Conservation (phyloP, 768 basidiomycete genomes). For the Lanmaoa pseudosensibilis region DNA sequence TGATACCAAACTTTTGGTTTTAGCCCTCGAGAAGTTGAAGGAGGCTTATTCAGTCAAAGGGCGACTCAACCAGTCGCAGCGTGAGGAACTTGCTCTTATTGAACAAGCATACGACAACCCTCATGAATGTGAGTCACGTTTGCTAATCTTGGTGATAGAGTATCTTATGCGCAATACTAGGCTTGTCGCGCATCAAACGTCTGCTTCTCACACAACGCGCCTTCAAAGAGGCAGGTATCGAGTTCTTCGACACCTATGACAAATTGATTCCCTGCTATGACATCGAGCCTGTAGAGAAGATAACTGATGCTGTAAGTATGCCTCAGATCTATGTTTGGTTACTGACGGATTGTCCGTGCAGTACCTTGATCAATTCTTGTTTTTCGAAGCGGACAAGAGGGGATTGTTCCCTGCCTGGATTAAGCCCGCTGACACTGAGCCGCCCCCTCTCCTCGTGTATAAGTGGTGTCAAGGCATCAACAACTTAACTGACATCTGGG, state of each 20-base stretch:
- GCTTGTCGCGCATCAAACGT: constrained; percentile 96
- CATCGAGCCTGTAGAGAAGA: constrained; percentile 99
- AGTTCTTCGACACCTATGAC: constrained; percentile 97
- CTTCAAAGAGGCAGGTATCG: constrained; percentile 97
- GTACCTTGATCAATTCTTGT: constrained; percentile 97
- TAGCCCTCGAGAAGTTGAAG: constrained; percentile 97
- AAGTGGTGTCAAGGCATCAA: constrained; percentile 99
- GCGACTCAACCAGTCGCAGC: constrained; percentile 95
- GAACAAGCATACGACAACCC: constrained; percentile 99
- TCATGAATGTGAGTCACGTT: constrained; percentile 74
- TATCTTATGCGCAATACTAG: constrained; percentile 35
- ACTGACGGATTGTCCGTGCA: constrained; percentile 31
- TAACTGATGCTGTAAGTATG: constrained; percentile 85
- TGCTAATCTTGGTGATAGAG: neutral
- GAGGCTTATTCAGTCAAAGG: constrained; percentile 99
- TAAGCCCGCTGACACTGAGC: constrained; percentile 97
- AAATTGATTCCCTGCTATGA: constrained; percentile 99
- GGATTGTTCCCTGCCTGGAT: constrained; percentile 99
- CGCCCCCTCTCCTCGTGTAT: constrained; percentile 94
- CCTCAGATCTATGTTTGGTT: neutral
- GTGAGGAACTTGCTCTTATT: constrained; percentile 96
- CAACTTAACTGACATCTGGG: constrained; percentile 98
- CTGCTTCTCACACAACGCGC: constrained; percentile 94
- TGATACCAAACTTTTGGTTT: constrained; percentile 94
- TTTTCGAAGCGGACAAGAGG: constrained; percentile 98